Evolutionary conservation across 2,329 filamentous ascomycete genomes (phyloP).

Genomic region (Epichloe uncinata): DNA sequence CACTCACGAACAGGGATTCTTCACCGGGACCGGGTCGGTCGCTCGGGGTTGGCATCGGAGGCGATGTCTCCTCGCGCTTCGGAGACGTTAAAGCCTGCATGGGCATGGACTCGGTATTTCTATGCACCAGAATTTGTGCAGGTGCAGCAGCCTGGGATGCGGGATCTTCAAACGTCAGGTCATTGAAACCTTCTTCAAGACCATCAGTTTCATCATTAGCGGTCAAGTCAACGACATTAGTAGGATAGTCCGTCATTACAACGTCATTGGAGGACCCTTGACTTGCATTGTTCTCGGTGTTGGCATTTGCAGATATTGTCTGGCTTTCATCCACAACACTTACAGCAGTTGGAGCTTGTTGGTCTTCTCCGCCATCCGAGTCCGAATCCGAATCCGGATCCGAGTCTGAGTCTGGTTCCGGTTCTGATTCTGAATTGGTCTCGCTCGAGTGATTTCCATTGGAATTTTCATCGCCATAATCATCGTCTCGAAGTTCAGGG

Average conservation of each 20-base stretch:
- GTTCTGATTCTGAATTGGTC: neutral
- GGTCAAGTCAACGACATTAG: neutral
- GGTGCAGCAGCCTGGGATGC: neutral
- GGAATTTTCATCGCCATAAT: neutral
- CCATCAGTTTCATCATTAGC: neutral
- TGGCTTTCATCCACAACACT: neutral
- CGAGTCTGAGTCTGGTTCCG: neutral
- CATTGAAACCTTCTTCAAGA: neutral
- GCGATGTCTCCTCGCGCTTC: neutral
- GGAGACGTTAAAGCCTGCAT: neutral
- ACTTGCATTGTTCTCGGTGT: neutral
- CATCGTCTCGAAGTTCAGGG: neutral
- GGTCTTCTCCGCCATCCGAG: neutral
- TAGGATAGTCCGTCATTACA: neutral
- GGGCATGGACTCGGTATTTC: neutral
- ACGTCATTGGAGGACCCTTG: neutral
- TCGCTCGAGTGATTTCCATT: neutral
- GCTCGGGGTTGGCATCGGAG: neutral
- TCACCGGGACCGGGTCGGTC: neutral
- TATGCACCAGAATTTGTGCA: neutral
- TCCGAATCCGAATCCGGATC: neutral
- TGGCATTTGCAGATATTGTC: neutral
- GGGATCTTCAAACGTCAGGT: neutral
- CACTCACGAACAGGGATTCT: neutral
- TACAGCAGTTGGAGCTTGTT: neutral